Percentiles rank a stretch among this genome's conserved stretches.
phyloP scores from a whole-genome alignment of 345 rosid genomes.

The Jatropha curcas region DNA sequence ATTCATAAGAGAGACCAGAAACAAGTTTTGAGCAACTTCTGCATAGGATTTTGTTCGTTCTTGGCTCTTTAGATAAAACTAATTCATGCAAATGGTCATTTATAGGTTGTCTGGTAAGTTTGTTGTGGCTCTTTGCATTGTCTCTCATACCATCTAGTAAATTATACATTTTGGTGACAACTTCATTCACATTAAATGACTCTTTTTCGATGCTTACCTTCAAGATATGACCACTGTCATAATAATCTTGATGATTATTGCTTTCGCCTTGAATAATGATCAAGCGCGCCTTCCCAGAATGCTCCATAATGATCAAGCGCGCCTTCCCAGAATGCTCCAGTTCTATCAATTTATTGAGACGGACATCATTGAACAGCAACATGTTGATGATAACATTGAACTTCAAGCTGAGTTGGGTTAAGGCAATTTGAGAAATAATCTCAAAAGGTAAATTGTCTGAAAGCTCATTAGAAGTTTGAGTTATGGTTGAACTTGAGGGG shows the following conservation, averaged over 20 bases:
- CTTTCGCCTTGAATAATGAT: no score
- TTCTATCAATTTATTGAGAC: not conserved
- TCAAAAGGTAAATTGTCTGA: not conserved
- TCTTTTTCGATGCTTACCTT: no score
- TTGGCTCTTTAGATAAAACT: not conserved
- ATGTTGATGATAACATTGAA: not conserved
- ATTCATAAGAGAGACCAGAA: not conserved
- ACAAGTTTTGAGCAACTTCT: not conserved
- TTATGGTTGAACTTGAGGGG: no score
- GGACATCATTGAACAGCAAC: not conserved
- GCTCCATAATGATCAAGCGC: not conserved
- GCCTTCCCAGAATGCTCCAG: not conserved
- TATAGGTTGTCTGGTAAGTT: not conserved
- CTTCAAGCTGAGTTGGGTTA: conserved; percentile 1
- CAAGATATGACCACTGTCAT: not conserved
- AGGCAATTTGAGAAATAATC: not conserved
- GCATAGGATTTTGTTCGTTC: not conserved
- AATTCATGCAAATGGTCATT: not conserved
- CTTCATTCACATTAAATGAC: not conserved
- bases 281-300: not conserved
- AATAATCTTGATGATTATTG: no score
- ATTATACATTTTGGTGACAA: not conserved
- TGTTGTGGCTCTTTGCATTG: not conserved
- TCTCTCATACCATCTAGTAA: not conserved
- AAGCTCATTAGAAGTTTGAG: no score